Conservation (phyloP, 108 stramenopile genomes). For the Stephanodiscus triporus region DNA sequence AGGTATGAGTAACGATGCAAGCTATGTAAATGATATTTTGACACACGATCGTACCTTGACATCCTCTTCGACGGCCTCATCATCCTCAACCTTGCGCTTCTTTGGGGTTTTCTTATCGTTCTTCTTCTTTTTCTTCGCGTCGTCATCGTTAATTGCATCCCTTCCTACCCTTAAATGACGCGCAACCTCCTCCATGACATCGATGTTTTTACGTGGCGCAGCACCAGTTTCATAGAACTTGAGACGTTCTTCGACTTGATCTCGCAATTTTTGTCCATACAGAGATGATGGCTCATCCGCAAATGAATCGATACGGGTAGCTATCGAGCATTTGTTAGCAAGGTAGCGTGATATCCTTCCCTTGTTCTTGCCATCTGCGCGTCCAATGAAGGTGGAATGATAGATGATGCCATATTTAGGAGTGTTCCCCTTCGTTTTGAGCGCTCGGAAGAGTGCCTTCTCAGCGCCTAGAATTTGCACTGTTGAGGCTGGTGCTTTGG, state of each 20-base stretch:
- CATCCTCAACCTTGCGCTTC: slow-evolving; percentile 54
- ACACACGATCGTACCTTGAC: slow-evolving; percentile 20
- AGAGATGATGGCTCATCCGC: slow-evolving; percentile 90
- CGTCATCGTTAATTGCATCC: slow-evolving; percentile 49
- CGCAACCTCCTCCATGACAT: slow-evolving; percentile 97
- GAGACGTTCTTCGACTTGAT: slow-evolving; percentile 99
- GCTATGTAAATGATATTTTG: background rate
- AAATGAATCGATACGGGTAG: slow-evolving; percentile 98
- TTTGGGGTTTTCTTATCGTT: slow-evolving; percentile 51
- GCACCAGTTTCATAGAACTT: slow-evolving; percentile 98
- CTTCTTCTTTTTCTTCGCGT: slow-evolving; percentile 49
- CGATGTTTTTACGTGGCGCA: slow-evolving; percentile 96
- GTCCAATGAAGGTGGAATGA: slow-evolving; percentile 98
- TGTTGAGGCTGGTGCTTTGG: slow-evolving; percentile 99
- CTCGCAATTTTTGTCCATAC: slow-evolving; percentile 97
- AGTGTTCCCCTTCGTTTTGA: slow-evolving; percentile 99
- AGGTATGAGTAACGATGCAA: background rate
- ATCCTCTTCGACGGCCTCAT: slow-evolving; percentile 44
- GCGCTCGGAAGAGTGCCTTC: slow-evolving; percentile 99
- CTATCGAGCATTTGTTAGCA: slow-evolving; percentile 99
- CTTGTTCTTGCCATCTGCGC: slow-evolving; percentile 99
- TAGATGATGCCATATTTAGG: slow-evolving; percentile 99
- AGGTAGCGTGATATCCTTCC: slow-evolving; percentile 98
- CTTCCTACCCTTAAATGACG: slow-evolving; percentile 72
- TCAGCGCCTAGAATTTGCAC: slow-evolving; percentile 99